Conservation (phyloP, 306 rosid genomes). For the apple (Malus domestica) region ASM211411v1 NC_041801.1:299501-300000, state of each 20-base stretch:
- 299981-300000: too few species aligned
- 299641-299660: neutral
- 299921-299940: neutral
- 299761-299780: slow-evolving; percentile 55
- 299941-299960: too few species aligned
- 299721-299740: slow-evolving; percentile 95
- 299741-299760: slow-evolving; percentile 93
- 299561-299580: slow-evolving; percentile 69
- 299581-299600: neutral
- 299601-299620: neutral
- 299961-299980: too few species aligned
- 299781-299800: slow-evolving; percentile 51
- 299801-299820: slow-evolving; percentile 74
- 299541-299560: slow-evolving; percentile 95
- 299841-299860: neutral
- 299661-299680: neutral
- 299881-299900: neutral
- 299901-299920: neutral
- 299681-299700: neutral
- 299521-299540: slow-evolving; percentile 56
- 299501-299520: slow-evolving; percentile 65
- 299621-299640: neutral
- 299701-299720: slow-evolving; percentile 54
- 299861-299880: neutral
- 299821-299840: neutral